Base-by-base conservation (phyloP, 2,329 filamentous ascomycete genomes). In the Arthroderma sp. region DNA sequence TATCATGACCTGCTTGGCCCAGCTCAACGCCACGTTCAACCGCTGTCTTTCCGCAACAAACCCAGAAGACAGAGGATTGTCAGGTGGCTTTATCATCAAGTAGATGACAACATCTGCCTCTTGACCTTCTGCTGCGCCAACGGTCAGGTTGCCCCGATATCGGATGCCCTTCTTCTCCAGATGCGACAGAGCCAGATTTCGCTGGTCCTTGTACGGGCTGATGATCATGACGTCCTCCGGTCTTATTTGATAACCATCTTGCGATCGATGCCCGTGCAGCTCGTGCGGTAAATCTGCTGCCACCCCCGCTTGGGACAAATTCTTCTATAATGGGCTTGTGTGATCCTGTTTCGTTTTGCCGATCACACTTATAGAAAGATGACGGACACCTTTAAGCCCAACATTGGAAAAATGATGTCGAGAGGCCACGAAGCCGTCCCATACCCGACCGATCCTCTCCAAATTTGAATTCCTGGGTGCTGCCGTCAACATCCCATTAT, bases 61-160 rank as follows among this genome's bases (percentile, higher is more conserved):
- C 9, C 45, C 41, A 36, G 34, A 11, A 27, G 27, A 30, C n/a
- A 30, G n/a, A 6, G 6, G 9, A 30, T 38, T 29, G n/a, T 38
- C 32, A 8, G 32, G 15, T 38, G 45, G 45, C 32, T 44, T 47
- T 15, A 37, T 42, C 33, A 47, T 38, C 41, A 47, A 28, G 39
- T 30, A 47, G 11, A 47, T 47, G 34, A 47, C 45, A 33, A 47
- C 5, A 15, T 31, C 22, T 6, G 45, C 45, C 41, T 47, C 45
- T 36, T 47, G 45, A 22, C 41, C 40, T 36, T 44, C 33, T 9
- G 45, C 30, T 7, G 41, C 41, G 28, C 44, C 45, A 29, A 47
- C 31, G 33, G 45, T 47, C 27, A 38, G 28, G 29, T 44, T 47
- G 3, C 44, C 44, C 7, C 28, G 28, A 32, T n/a, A n/a, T 27